phyloP scores from a whole-genome alignment of 208 protist species.

The Trypanosoma mega region DNA sequence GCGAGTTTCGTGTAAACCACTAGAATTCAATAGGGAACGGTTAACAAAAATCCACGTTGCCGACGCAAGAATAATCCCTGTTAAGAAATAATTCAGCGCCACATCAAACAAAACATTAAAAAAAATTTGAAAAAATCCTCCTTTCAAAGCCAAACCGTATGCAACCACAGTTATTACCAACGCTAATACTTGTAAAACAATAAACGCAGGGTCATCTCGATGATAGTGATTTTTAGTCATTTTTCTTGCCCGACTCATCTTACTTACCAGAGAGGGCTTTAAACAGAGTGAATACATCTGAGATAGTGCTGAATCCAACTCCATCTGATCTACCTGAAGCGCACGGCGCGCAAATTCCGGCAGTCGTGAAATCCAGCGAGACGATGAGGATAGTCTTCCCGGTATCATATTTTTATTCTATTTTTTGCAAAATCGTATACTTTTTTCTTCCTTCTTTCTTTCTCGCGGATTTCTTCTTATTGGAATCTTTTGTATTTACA shows the following conservation, averaged over 20 bases:
- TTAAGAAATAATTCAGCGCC: slow-evolving; percentile 69
- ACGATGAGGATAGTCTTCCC: slow-evolving; percentile 24
- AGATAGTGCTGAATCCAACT: slow-evolving; percentile 88
- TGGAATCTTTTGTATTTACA: neutral
- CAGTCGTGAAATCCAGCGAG: slow-evolving; percentile 67
- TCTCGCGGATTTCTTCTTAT: no score
- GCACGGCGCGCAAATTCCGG: slow-evolving; percentile 78
- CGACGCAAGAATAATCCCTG: slow-evolving; percentile 72
- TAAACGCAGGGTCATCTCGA: slow-evolving; percentile 96
- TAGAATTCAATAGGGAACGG: slow-evolving; percentile 42
- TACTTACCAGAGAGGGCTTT: slow-evolving; percentile 79
- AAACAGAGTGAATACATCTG: slow-evolving; percentile 90
- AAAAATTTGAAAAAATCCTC: slow-evolving; percentile 23
- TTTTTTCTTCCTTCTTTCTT: no score
- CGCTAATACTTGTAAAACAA: slow-evolving; percentile 91
- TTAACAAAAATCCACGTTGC: slow-evolving; percentile 67
- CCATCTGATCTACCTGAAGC: slow-evolving; percentile 90
- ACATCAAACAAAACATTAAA: slow-evolving; percentile 57
- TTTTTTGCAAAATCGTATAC: no score
- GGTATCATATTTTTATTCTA: slow-evolving; percentile 20
- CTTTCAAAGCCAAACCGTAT: slow-evolving; percentile 39
- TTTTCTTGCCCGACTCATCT: slow-evolving; percentile 86
- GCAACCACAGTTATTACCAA: slow-evolving; percentile 61
- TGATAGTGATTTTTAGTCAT: slow-evolving; percentile 98
- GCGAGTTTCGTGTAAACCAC: slow-evolving; percentile 40